Percentiles rank a stretch among this genome's conserved stretches.
These are phyloP conservation scores for Apiospora aurea DNA, from an alignment of 2,329 filamentous ascomycete species.

Conservation along the genomic window DNA sequence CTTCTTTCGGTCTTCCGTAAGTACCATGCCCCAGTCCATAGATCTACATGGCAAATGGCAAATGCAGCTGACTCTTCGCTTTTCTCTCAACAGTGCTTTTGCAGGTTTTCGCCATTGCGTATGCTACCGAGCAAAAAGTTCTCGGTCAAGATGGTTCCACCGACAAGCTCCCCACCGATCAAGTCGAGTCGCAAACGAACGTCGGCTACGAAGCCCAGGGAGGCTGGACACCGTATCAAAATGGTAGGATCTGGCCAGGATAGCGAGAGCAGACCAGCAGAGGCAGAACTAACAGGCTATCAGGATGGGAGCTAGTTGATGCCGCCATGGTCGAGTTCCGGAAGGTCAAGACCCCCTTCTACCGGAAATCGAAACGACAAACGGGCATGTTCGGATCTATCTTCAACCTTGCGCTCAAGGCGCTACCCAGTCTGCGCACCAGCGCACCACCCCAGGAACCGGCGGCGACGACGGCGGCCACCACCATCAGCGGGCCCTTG, in stretches of 20 bases:
- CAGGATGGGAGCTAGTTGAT: slow-evolving; percentile 62
- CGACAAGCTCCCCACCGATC: slow-evolving; percentile 32
- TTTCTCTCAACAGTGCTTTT: slow-evolving; percentile 37
- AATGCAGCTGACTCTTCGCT: slow-evolving; percentile 23
- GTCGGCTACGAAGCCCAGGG: slow-evolving; percentile 35
- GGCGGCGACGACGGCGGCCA: slow-evolving; percentile 39
- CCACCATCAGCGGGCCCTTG: slow-evolving; percentile 52
- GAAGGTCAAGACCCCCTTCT: slow-evolving; percentile 55
- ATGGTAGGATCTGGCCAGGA: slow-evolving; percentile 35
- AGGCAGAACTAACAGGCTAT: background rate
- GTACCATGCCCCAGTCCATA: slow-evolving; percentile 29
- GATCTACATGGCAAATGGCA: background rate
- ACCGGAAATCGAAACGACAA: slow-evolving; percentile 52
- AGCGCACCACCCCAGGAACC: slow-evolving; percentile 53
- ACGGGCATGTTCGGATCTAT: slow-evolving; percentile 52
- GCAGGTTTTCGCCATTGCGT: slow-evolving; percentile 38
- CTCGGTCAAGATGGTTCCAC: slow-evolving; percentile 32
- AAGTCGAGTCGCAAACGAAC: slow-evolving; percentile 36
- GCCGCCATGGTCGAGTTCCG: slow-evolving; percentile 57
- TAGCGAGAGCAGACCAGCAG: background rate
- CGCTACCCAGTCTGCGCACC: slow-evolving; percentile 57
- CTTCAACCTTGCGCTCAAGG: slow-evolving; percentile 54
- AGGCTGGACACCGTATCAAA: slow-evolving; percentile 43
- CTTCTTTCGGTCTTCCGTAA: slow-evolving; percentile 41
- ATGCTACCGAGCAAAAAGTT: slow-evolving; percentile 41